phyloP scores from a whole-genome alignment of 768 basidiomycete genomes.

The Aureoboletus auriporus region DNA sequence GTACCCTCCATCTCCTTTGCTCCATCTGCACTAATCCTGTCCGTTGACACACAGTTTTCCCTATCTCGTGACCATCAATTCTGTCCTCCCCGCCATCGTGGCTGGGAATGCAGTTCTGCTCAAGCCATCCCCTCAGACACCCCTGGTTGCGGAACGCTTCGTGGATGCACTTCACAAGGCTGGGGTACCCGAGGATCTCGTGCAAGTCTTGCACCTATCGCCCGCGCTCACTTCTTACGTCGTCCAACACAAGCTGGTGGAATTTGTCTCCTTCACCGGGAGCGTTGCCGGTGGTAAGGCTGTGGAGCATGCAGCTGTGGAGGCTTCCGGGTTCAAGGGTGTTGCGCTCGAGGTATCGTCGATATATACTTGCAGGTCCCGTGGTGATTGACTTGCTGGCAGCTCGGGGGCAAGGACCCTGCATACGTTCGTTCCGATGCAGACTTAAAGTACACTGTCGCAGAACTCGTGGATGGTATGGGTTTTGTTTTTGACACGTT shows the following conservation, averaged over 20 bases:
- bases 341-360: constrained; percentile 72
- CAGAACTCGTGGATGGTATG: constrained; percentile 86
- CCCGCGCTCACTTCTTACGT: constrained; percentile 55
- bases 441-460: constrained; percentile 75
- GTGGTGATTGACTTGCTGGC: constrained; percentile 5
- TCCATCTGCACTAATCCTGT: not conserved
- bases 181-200: constrained; percentile 70
- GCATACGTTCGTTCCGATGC: constrained; percentile 92
- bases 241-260: constrained; percentile 60
- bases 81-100: constrained; percentile 86
- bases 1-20: constrained; percentile 17
- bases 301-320: constrained; percentile 67
- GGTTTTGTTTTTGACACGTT: constrained; percentile 15
- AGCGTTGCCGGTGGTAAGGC: constrained; percentile 73
- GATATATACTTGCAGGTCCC: not conserved
- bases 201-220: constrained; percentile 75
- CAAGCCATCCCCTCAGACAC: constrained; percentile 97
- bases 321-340: constrained; percentile 73
- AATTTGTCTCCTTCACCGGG: constrained; percentile 92
- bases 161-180: constrained; percentile 63
- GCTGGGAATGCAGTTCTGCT: constrained; percentile 88
- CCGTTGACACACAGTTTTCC: constrained; percentile 56
- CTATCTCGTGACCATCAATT: constrained; percentile 87
- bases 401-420: constrained; percentile 97
- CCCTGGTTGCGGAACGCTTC: constrained; percentile 81